phyloP scores from a whole-genome alignment of 148 eudicot genomes.

The Nyssa sinensis region DNA sequence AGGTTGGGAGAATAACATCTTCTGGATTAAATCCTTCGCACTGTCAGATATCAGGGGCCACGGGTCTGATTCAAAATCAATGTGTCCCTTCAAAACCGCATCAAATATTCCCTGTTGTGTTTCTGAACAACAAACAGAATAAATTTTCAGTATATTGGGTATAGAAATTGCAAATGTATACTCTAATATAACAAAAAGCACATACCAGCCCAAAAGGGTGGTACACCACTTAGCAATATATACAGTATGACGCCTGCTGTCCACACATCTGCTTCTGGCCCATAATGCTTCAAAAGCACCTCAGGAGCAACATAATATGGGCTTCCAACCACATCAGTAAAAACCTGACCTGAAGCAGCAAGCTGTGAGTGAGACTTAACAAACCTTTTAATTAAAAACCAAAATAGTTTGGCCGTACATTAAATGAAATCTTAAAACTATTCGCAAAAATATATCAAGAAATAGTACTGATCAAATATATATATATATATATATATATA shows the following conservation, averaged over 20 bases:
- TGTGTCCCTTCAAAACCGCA: slow-evolving; percentile 83
- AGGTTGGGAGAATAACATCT: slow-evolving; percentile 75
- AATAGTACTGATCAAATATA: slow-evolving; percentile 5
- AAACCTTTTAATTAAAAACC: not conserved
- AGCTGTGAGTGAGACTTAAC: not conserved
- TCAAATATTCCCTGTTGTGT: slow-evolving; percentile 98
- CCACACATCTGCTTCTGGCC: slow-evolving; percentile 99
- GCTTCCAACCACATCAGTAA: slow-evolving; percentile 96
- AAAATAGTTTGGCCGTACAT: not conserved
- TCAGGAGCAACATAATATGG: slow-evolving; percentile 99
- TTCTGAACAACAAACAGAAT: slow-evolving; percentile 46
- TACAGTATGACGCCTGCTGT: slow-evolving; percentile 97
- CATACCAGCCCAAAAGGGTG: slow-evolving; percentile 99
- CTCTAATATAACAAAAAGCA: not conserved
- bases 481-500: too few relatives aligned
- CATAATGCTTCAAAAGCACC: slow-evolving; percentile 92
- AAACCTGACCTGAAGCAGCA: slow-evolving; percentile 70
- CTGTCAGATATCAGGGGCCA: slow-evolving; percentile 93
- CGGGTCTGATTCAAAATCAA: slow-evolving; percentile 95
- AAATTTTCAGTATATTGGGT: not conserved
- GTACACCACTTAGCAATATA: slow-evolving; percentile 95
- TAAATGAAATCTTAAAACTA: not conserved
- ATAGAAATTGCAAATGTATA: not conserved
- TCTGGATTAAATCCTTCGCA: slow-evolving; percentile 88
- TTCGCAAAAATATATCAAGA: slow-evolving; percentile 1